Base-by-base conservation (phyloP, 257 asterid species). In the Penstemon eatonii region DNA sequence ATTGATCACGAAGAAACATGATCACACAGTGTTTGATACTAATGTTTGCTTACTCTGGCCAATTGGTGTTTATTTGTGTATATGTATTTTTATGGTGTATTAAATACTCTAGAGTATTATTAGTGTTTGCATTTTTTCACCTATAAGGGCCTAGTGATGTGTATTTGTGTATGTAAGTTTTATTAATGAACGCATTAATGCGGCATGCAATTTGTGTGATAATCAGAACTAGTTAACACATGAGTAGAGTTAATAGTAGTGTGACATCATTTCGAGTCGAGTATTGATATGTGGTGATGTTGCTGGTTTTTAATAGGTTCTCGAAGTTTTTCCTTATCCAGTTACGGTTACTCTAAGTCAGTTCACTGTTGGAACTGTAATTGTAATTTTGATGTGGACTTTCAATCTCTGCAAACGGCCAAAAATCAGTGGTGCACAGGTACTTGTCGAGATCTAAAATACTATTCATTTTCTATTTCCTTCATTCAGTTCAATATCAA, bases 351-450 rank as follows among this genome's bases (percentile, higher is more conserved):
- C 89, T 54, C 71, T 86, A 6, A 87, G 60, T 10, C 98, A 92
- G 73, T 92, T 91, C 71, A 92, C 96, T 7, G 80, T 87, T 45
- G 96, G 98, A 19, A 72, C 96, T 10, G 80, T 81, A 50, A 69
- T 91, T 63, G 94, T 85, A 57, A 46, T 61, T 60, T 60, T 80
- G 19, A 91, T 91, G 98, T 91, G 98, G 98, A 67, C 76, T 4
- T 63, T 75, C 44, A 89, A 87, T 75, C 87, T 91, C 54, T 81
- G 83, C 89, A 89, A 81, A 76, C 84, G 84, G 51, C 98, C 98
- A 60, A 91, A 91, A 78, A 85, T 91, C 74, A 91, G 83, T 66
- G 85, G 89, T 42, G 82, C 84, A 7, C 98, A 91, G 96, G 96
- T 89, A 81, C 63, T 63, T 54, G 66, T 52, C 60, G 56, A 36